A percentile compares a stretch with the other conserved stretches of the same genome.
These are phyloP conservation scores for Sporormia fimetaria DNA, from an alignment of 495 filamentous ascomycete genomes.

Conservation along the genomic window DNA sequence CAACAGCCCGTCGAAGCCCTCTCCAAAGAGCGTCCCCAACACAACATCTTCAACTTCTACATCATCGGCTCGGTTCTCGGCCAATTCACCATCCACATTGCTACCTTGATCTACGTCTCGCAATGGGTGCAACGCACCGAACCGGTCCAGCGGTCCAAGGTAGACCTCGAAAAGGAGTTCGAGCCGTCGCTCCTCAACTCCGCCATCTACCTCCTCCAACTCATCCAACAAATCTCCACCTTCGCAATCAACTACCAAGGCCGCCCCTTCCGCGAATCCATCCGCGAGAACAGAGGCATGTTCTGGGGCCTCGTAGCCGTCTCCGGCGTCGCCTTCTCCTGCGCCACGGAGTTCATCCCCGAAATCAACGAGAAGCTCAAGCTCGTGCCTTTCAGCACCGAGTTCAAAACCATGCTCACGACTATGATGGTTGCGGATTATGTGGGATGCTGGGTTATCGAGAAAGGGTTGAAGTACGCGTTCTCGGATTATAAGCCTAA, in stretches of 20 bases:
- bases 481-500: constrained; percentile 92
- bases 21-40: constrained; percentile 94
- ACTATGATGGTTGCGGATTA: constrained; percentile 82
- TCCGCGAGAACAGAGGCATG: constrained; percentile 94
- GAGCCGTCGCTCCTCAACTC: constrained; percentile 88
- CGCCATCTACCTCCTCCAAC: constrained; percentile 92
- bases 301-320: constrained; percentile 90
- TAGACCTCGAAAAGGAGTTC: constrained; percentile 95
- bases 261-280: constrained; percentile 89
- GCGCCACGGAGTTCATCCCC: constrained; percentile 90
- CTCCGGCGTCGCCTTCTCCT: constrained; percentile 81
- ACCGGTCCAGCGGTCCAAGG: constrained; percentile 60
- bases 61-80: constrained; percentile 97
- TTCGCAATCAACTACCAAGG: constrained; percentile 99
- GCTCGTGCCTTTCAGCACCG: constrained; percentile 79
- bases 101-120: constrained; percentile 87
- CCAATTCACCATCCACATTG: constrained; percentile 95
- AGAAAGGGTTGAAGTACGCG: constrained; percentile 70
- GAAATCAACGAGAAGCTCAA: constrained; percentile 90
- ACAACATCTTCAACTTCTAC: constrained; percentile 97
- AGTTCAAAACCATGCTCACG: constrained; percentile 85
- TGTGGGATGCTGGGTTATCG: constrained; percentile 74
- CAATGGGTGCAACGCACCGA: constrained; percentile 72
- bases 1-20: constrained; percentile 75
- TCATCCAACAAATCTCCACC: constrained; percentile 98